phyloP scores from a whole-genome alignment of 352 stramenopile species.

The Thraustotheca clavata region DNA sequence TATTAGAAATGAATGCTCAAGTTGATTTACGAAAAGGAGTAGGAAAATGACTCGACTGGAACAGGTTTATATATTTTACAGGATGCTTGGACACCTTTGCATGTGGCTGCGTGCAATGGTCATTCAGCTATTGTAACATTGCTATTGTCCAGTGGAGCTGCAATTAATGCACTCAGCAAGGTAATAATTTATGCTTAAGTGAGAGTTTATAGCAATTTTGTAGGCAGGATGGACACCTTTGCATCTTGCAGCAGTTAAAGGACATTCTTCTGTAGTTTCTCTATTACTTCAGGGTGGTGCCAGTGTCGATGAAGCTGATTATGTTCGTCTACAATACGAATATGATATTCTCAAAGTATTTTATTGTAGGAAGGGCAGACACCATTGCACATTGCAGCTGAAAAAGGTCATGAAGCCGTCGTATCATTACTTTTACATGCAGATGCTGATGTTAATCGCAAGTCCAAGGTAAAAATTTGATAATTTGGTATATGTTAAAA shows the following conservation, averaged over 20 bases:
- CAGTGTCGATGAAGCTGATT: background rate
- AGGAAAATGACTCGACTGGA: no score
- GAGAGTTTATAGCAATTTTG: background rate
- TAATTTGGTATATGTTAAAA: background rate
- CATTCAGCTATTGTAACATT: background rate
- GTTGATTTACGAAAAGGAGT: no score
- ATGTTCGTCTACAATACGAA: background rate
- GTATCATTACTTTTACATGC: background rate
- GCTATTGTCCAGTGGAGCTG: background rate
- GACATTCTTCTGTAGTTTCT: background rate
- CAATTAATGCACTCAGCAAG: background rate
- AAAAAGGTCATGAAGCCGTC: background rate
- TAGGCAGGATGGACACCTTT: background rate
- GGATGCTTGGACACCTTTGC: constrained; percentile 1
- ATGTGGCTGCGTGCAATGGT: background rate
- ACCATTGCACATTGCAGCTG: background rate
- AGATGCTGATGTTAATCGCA: background rate
- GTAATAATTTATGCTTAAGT: background rate
- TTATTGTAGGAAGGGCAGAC: background rate
- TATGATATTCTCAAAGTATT: background rate
- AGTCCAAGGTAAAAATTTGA: background rate
- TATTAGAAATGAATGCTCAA: background rate
- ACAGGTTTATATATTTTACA: no score
- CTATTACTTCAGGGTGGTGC: background rate
- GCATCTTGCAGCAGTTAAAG: background rate